Conservation (phyloP, 805 yeast species). For the Alloascoidea hylecoeti region DNA sequence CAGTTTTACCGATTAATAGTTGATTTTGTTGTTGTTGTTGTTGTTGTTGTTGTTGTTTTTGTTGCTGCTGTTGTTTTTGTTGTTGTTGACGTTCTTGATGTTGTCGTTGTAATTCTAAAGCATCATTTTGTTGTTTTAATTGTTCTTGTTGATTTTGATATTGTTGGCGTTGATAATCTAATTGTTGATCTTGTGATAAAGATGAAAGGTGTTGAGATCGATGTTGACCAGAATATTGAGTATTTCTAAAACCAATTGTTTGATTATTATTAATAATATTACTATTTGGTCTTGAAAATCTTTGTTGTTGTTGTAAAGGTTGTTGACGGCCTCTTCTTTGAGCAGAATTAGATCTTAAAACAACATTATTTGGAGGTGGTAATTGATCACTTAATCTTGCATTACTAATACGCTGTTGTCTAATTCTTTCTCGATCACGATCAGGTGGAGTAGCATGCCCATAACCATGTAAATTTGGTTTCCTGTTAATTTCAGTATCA, state of each 20-base stretch:
- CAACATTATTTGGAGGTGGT: neutral
- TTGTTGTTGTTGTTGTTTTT: no score
- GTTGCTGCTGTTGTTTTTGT: no score
- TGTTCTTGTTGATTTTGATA: constrained; percentile 9
- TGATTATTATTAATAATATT: no score
- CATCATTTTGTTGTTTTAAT: constrained; percentile 8
- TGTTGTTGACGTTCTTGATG: no score
- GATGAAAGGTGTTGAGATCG: no score
- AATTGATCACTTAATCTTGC: no score
- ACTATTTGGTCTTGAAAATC: no score
- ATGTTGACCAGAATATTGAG: no score
- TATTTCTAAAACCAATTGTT: no score
- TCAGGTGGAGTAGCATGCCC: constrained; percentile 85
- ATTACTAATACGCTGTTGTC: no score
- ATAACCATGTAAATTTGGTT: constrained; percentile 90
- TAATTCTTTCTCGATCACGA: constrained; percentile 2
- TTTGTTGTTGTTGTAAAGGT: constrained; percentile 4
- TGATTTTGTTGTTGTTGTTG: constrained; percentile 8
- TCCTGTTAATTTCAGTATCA: constrained; percentile 81
- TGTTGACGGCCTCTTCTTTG: constrained; percentile 26
- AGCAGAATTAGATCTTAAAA: constrained; percentile 13
- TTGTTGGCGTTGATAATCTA: constrained; percentile 7
- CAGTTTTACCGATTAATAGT: no score
- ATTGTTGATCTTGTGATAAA: constrained; percentile 11
- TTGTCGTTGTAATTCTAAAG: constrained; percentile 12